Conservation (phyloP, 208 protist species). For the Leishmania braziliensis region DNA sequence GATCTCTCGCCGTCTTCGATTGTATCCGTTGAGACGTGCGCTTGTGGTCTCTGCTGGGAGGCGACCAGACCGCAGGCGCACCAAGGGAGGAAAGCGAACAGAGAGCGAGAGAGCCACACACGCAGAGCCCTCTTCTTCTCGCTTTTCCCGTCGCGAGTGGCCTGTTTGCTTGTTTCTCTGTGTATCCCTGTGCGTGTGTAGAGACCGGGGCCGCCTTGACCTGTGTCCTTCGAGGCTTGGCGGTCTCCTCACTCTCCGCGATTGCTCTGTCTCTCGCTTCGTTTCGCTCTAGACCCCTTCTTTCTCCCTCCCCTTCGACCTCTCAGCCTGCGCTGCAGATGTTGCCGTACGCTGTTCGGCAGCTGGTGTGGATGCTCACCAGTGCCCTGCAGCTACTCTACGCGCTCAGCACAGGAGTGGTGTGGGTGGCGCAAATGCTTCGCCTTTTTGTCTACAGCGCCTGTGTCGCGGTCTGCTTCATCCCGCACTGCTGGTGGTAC, state of each 20-base stretch:
- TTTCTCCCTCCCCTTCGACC: background rate
- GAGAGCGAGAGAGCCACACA: background rate
- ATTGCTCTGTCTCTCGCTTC: background rate
- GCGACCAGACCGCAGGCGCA: background rate
- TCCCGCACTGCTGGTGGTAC: constrained; percentile 74
- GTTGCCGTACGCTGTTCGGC: constrained; percentile 50
- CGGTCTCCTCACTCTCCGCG: background rate
- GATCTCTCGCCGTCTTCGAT: no score
- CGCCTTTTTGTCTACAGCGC: constrained; percentile 48
- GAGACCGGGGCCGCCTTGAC: background rate
- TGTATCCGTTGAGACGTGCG: no score
- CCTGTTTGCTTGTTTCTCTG: background rate
- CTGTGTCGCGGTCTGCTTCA: constrained; percentile 41
- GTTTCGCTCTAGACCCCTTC: background rate
- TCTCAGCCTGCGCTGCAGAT: constrained; percentile 11
- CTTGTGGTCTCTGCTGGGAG: no score
- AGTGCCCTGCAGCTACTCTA: constrained; percentile 51
- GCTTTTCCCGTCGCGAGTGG: no score
- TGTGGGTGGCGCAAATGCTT: constrained; percentile 61
- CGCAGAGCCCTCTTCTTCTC: no score
- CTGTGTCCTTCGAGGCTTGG: background rate
- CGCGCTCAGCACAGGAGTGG: constrained; percentile 52
- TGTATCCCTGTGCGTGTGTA: background rate
- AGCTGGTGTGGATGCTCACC: constrained; percentile 67
- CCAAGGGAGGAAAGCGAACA: background rate